Evolutionary conservation across 345 rosid genomes (phyloP), one percentile per base, ranked within the genome.

Genomic region (Capsella bursapastoris): DNA sequence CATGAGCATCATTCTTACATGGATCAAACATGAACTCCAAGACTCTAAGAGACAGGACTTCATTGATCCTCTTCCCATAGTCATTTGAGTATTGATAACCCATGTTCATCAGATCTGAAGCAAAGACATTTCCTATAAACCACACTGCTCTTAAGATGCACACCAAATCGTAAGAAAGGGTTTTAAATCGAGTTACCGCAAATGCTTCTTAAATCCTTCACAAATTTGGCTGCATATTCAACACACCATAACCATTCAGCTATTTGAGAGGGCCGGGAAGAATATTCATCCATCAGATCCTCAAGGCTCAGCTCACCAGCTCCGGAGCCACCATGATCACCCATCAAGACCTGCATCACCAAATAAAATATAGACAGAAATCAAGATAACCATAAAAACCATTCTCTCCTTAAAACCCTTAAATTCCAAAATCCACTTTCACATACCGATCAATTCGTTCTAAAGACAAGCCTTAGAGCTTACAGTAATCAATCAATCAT

Each of bases 191-290:
- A 64, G 59, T 14, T 71, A 77, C 80, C 80, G 29, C 31, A 64
- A 15, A 78, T 13, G 75, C 64, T 57, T 27, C 68, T 56, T 58
- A 78, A 2, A 59, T 78, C 69, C 40, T 71, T 78, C 2, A 41
- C 48, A 35, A 58, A 72, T 40, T 71, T 78, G 64, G 81, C 77
- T 51, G 58, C 73, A 18, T 58, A 72, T 66, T 78, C 81, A 2
- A 78, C 59, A 59, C 69, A 78, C 81, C 81, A 78, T 43, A 71
- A 34, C 77, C 73, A 71, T 12, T 58, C 73, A 71, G 81, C 63
- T 40, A 71, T 34, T 18, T 76, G 53, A 32, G 80, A 47, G 2
- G 77, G 72, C 58, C 49, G 63, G 50, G 77, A 77, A 50, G 51
- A 4, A 27, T 65, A 58, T 14, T 77, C 77, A 22, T 64, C 43